Evolutionary conservation across 352 stramenopile genomes (phyloP).

Genomic region (Pythium utonaiense): DNA sequence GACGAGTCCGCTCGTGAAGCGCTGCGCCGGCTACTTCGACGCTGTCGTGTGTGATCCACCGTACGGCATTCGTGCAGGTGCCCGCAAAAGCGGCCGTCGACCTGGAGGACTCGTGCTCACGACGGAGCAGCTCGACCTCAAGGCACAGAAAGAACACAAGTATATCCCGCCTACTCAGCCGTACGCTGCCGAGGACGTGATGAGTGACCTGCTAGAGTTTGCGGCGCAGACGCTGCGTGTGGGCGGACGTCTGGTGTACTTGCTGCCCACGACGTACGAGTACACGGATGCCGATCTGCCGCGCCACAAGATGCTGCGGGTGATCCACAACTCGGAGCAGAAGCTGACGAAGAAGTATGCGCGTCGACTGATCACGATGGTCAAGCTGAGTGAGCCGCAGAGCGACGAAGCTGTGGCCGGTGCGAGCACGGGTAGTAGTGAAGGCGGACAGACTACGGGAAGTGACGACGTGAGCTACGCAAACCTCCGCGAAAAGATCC

Average conservation of each 20-base stretch:
- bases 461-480: conserved; percentile 53
- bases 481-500: conserved; percentile 67
- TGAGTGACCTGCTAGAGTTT: conserved; percentile 95
- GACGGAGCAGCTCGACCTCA: conserved; percentile 19
- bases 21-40: conserved; percentile 72
- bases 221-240: conserved; percentile 67
- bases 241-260: conserved; percentile 81
- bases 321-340: conserved; percentile 81
- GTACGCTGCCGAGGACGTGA: conserved; percentile 96
- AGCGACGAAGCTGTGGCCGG: conserved; percentile 11
- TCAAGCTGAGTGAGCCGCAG: conserved; percentile 41
- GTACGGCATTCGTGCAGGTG: conserved; percentile 92
- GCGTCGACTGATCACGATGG: conserved; percentile 85
- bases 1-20: conserved; percentile 45
- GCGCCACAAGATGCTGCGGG: conserved; percentile 56
- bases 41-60: conserved; percentile 92
- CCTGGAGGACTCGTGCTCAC: conserved; percentile 25
- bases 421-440: neutral
- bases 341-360: conserved; percentile 83
- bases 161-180: conserved; percentile 95
- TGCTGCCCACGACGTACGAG: conserved; percentile 81
- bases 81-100: conserved; percentile 88
- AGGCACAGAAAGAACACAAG: conserved; percentile 40
- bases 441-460: neutral
- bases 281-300: conserved; percentile 81